Conservation (phyloP, 1,284 basidiomycete genomes). For the Sanguinoderma infundibulare region DNA sequence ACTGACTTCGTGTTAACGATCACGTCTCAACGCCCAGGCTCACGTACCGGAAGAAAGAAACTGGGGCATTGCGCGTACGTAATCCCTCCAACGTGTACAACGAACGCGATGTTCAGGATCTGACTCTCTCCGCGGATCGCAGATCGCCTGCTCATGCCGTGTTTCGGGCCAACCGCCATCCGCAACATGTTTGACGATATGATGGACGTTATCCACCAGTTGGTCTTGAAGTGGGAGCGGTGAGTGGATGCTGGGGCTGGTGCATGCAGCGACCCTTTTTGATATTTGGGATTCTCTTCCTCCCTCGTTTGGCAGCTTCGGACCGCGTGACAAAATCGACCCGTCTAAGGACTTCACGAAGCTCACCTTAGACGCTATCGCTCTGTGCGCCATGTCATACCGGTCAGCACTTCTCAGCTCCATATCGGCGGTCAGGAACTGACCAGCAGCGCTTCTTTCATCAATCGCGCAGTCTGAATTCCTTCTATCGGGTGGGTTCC, state of each 20-base stretch:
- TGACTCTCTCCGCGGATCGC: not conserved
- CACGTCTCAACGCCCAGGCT: too few relatives aligned
- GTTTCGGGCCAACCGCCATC: conserved; percentile 51
- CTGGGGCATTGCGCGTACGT: conserved; percentile 53
- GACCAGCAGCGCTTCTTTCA: not conserved
- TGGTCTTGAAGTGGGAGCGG: conserved; percentile 52
- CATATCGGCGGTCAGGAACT: too few relatives aligned
- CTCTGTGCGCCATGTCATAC: conserved; percentile 49
- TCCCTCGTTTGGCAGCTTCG: conserved; percentile 42
- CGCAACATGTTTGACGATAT: conserved; percentile 53
- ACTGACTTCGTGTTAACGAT: not conserved
- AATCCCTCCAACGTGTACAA: too few relatives aligned
- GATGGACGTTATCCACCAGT: conserved; percentile 51
- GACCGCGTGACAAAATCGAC: conserved; percentile 46
- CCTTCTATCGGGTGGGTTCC: conserved; percentile 27
- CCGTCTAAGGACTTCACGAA: conserved; percentile 51
- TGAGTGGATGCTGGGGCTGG: too few relatives aligned
- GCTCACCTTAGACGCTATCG: conserved; percentile 52
- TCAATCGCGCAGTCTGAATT: conserved; percentile 27
- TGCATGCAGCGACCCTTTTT: not conserved
- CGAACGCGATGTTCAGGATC: not conserved
- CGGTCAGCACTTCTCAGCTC: conserved; percentile 33
- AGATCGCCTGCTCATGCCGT: conserved; percentile 57
- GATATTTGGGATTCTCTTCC: not conserved
- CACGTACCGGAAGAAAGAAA: conserved; percentile 46